Evolutionary conservation across 2,329 filamentous ascomycete species (phyloP).

Genomic region (Daldinia sp.): DNA sequence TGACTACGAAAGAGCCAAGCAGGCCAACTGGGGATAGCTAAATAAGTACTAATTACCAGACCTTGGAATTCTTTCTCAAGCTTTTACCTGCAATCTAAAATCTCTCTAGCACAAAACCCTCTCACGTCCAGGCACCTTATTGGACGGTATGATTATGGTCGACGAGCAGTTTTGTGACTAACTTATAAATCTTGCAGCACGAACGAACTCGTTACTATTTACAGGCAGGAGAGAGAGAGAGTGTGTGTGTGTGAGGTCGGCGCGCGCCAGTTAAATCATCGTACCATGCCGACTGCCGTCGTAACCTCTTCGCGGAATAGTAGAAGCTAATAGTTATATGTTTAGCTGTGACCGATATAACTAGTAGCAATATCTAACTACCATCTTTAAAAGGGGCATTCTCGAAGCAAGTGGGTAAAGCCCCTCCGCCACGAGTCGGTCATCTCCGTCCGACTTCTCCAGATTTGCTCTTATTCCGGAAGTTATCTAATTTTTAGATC

Average conservation of each 20-base stretch:
- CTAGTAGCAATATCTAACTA: too few relatives aligned
- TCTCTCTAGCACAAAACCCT: not conserved
- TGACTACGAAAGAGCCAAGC: not conserved
- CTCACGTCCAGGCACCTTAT: not conserved
- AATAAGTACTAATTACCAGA: not conserved
- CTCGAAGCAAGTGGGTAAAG: not conserved
- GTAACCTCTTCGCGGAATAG: not conserved
- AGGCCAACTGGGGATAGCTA: not conserved
- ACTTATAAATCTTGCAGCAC: not conserved
- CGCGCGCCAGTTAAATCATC: not conserved
- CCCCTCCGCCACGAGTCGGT: not conserved
- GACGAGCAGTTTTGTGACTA: not conserved
- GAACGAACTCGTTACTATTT: not conserved
- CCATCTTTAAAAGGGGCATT: not conserved
- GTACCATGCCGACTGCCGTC: not conserved
- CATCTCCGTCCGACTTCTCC: constrained; percentile 1
- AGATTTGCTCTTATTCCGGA: constrained; percentile 1
- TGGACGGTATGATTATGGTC: not conserved
- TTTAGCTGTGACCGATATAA: not conserved
- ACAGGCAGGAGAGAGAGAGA: not conserved
- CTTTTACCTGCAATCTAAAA: not conserved
- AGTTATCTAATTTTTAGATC: not conserved
- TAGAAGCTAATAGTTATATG: not conserved
- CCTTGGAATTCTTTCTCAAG: not conserved
- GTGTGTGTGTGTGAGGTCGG: too few relatives aligned